phyloP scores from a whole-genome alignment of 73 alveolate species.

The Stentor roeselii region DNA sequence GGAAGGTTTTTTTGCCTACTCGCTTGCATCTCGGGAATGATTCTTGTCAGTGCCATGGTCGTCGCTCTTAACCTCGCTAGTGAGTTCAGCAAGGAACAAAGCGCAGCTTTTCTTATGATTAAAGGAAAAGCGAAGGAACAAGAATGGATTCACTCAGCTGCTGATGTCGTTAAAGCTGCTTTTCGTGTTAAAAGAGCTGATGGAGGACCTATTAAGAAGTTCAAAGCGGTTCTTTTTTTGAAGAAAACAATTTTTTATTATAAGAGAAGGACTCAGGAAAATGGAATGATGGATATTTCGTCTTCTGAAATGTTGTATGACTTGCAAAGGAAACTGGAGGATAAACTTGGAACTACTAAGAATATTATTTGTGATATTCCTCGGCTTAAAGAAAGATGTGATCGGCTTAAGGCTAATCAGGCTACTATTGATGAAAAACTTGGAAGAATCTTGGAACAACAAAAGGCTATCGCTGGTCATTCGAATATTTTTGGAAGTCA shows the following conservation, averaged over 20 bases:
- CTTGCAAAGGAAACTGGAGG: slow-evolving; percentile 40
- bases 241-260: slow-evolving; percentile 29
- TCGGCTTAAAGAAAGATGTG: slow-evolving; percentile 36
- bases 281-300: slow-evolving; percentile 37
- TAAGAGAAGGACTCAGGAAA: slow-evolving; percentile 41
- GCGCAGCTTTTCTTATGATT: slow-evolving; percentile 39
- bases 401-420: neutral
- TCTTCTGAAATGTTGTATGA: slow-evolving; percentile 50
- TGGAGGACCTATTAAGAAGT: slow-evolving; percentile 20
- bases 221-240: slow-evolving; percentile 20
- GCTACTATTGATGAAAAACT: neutral
- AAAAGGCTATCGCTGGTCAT: neutral
- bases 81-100: slow-evolving; percentile 33
- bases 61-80: slow-evolving; percentile 28
- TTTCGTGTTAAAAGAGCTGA: slow-evolving; percentile 1
- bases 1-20: slow-evolving; percentile 53
- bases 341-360: slow-evolving; percentile 37
- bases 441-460: neutral
- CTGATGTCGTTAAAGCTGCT: slow-evolving; percentile 10
- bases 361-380: slow-evolving; percentile 39
- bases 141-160: slow-evolving; percentile 39
- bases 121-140: slow-evolving; percentile 41
- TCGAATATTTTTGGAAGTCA: no score
- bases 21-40: slow-evolving; percentile 53
- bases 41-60: slow-evolving; percentile 29